Conservation (phyloP, 164 flowering plant genomes). For the Vitis labrusca region DNA sequence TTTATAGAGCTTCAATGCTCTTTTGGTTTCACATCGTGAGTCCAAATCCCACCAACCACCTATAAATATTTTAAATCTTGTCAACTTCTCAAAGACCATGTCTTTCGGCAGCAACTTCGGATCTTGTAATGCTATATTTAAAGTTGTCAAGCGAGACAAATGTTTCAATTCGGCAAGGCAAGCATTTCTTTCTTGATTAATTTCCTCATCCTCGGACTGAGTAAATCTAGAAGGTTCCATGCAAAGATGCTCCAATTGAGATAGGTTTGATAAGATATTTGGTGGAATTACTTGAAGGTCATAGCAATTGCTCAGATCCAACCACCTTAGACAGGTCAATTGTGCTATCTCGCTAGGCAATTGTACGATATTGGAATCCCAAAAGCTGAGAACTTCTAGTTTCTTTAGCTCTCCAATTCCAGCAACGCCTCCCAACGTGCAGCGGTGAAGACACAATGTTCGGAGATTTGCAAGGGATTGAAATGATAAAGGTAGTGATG, state of each 20-base stretch:
- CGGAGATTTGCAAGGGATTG: conserved; percentile 1
- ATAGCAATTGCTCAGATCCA: conserved; percentile 7
- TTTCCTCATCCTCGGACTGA: conserved; percentile 6
- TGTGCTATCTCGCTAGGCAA: conserved; percentile 11
- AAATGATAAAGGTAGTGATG: conserved; percentile 6
- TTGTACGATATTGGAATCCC: neutral
- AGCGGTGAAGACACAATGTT: conserved; percentile 13
- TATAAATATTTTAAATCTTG: neutral
- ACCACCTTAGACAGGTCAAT: neutral
- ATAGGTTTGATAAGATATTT: conserved; percentile 4
- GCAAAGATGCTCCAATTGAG: conserved; percentile 3
- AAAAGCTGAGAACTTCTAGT: conserved; percentile 10
- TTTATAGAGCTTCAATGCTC: too few species aligned
- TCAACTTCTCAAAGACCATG: too few species aligned
- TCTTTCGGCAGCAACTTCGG: too few species aligned
- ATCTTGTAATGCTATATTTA: too few species aligned
- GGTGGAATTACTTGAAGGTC: conserved; percentile 8
- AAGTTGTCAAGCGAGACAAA: too few species aligned
- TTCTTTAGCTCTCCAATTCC: conserved; percentile 8
- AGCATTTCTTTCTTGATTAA: conserved; percentile 2
- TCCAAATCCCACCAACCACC: neutral
- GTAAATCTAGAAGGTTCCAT: neutral
- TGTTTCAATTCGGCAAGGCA: too few species aligned
- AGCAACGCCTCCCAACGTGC: neutral
- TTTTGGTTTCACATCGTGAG: neutral